Percentiles rank a stretch among this genome's conserved stretches.
These are phyloP conservation scores for Magnolia kwangsiensis DNA, from an alignment of 164 flowering plant genomes.

Conservation along the genomic window DNA sequence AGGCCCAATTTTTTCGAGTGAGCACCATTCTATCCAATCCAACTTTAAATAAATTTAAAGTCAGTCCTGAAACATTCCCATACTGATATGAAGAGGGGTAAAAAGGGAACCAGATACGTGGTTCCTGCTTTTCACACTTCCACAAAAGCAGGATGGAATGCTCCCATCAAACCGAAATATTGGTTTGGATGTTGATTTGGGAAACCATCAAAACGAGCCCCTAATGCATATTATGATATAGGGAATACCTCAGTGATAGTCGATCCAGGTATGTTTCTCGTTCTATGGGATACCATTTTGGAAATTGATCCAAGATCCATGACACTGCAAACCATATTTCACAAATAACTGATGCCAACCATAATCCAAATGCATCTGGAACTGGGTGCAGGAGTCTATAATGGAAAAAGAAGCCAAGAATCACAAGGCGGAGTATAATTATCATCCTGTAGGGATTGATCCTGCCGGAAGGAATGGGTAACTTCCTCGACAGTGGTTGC, in stretches of 20 bases:
- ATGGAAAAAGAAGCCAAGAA: slow-evolving; percentile 78
- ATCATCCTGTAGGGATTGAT: slow-evolving; percentile 90
- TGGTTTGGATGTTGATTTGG: neutral
- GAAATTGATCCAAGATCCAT: slow-evolving; percentile 95
- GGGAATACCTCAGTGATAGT: slow-evolving; percentile 62
- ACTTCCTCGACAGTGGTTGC: slow-evolving; percentile 88
- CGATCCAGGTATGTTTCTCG: slow-evolving; percentile 95
- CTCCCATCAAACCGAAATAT: neutral
- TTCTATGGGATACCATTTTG: slow-evolving; percentile 89
- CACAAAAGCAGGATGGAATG: neutral
- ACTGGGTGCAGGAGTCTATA: slow-evolving; percentile 90
- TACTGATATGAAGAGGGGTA: neutral
- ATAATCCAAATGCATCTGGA: slow-evolving; percentile 66
- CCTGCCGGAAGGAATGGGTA: slow-evolving; percentile 80
- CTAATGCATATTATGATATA: slow-evolving; percentile 1
- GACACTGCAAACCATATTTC: slow-evolving; percentile 97
- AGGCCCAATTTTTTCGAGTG: neutral
- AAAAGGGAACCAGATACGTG: neutral
- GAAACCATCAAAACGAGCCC: neutral
- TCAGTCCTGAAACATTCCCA: neutral
- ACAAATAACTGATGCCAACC: slow-evolving; percentile 90
- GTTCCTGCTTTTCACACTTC: neutral
- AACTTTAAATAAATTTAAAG: neutral
- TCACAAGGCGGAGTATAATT: slow-evolving; percentile 72
- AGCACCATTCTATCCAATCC: neutral